Conservation (phyloP, 176 grass and related monocot genomes). For the Rhipidocladum racemiflorum region DNA sequence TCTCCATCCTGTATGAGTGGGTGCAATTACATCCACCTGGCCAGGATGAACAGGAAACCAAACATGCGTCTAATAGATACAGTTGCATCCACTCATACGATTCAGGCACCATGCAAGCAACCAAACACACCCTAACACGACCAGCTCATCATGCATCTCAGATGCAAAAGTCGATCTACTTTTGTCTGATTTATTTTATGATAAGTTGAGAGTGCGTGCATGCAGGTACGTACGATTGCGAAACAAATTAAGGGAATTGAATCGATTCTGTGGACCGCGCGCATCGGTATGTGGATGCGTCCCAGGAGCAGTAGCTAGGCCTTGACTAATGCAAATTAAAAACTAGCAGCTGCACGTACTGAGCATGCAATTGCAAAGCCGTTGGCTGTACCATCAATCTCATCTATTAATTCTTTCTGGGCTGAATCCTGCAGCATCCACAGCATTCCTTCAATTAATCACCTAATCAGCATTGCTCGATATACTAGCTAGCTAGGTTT, state of each 20-base stretch:
- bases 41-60: no score
- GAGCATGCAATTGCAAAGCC: not conserved
- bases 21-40: no score
- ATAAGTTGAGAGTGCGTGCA: not conserved
- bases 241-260: not conserved
- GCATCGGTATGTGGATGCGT: not conserved
- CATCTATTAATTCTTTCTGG: no score
- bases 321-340: not conserved
- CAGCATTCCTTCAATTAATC: no score
- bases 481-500: no score
- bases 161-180: not conserved
- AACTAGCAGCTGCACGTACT: not conserved
- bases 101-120: no score
- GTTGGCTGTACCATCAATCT: no score
- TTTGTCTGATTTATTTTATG: not conserved
- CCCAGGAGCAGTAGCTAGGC: not conserved
- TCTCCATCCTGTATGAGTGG: no score
- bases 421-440: no score
- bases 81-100: no score
- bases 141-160: not conserved
- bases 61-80: no score
- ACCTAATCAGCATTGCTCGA: no score
- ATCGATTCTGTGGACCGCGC: not conserved
- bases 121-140: constrained; percentile 21
- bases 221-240: not conserved